A percentile compares a stretch with the other conserved stretches of the same genome.
Evolutionary conservation across 2,329 filamentous ascomycete species (phyloP).

Genomic region (Graphium sp.): DNA sequence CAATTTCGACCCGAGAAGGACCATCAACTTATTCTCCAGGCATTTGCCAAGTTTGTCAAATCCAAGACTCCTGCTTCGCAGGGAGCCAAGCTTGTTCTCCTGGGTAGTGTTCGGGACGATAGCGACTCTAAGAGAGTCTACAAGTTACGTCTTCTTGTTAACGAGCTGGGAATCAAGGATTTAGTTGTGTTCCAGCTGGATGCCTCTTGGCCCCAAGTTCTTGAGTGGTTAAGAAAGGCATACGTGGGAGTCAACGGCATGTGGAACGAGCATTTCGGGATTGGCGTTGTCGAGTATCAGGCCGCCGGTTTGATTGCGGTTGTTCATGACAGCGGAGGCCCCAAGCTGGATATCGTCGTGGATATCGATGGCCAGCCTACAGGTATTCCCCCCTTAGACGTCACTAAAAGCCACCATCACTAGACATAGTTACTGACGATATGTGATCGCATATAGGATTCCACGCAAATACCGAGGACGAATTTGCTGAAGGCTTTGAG

Average conservation of each 20-base stretch:
- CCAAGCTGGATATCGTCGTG: conserved; percentile 84
- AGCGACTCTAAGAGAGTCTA: conserved; percentile 72
- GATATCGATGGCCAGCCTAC: conserved; percentile 63
- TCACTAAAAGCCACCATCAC: conserved; percentile 1
- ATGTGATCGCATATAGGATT: conserved; percentile 49
- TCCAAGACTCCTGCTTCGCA: conserved; percentile 28
- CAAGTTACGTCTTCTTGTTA: conserved; percentile 67
- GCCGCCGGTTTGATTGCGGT: conserved; percentile 86
- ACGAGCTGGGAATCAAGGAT: conserved; percentile 73
- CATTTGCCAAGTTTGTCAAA: conserved; percentile 64
- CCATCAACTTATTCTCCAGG: conserved; percentile 68
- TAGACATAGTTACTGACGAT: conserved; percentile 7
- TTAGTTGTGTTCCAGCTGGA: conserved; percentile 78
- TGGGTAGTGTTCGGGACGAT: conserved; percentile 84
- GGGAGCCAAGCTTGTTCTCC: conserved; percentile 56
- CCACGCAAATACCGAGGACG: conserved; percentile 59
- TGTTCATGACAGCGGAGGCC: conserved; percentile 84
- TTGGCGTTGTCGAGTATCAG: conserved; percentile 95
- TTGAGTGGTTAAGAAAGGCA: conserved; percentile 59
- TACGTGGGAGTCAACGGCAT: conserved; percentile 91
- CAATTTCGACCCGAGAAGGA: conserved; percentile 98
- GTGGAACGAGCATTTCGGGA: conserved; percentile 99
- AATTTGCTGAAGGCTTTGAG: conserved; percentile 70
- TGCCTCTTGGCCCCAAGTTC: conserved; percentile 73
- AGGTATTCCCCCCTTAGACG: conserved; percentile 27